Evolutionary conservation across 1,284 basidiomycete genomes (phyloP), one percentile per base, ranked within the genome.

Genomic region (Fomitopsis pinicola): DNA sequence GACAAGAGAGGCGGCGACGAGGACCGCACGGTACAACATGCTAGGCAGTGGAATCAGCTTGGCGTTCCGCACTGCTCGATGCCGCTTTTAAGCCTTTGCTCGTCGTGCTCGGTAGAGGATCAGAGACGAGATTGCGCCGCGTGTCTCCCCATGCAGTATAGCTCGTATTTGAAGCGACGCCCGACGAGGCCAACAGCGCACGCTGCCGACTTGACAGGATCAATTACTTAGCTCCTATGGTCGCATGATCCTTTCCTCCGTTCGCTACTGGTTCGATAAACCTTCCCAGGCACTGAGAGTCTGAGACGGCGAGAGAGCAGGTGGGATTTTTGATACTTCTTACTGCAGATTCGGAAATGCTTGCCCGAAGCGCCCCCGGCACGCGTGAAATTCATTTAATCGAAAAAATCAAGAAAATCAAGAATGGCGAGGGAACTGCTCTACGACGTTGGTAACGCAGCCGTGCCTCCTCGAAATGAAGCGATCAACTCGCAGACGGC

Each of bases 1-100:
- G 42, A 73, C 54, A 60, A 73, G 58, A 22, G 68, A 64, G 35
- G 65, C 63, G 54, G 71, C 63, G 40, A 67, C 45, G 42, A 67
- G 14, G 36, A 59, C 55, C 22, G 63, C 62, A 57, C 53, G 66
- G 60, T 59, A 61, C 42, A 66, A 66, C 70, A 72, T 72, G 64
- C 58, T 33, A 46, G 42, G 36, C 46, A 38, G 42, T 12, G 14
- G 48, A 50, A 15, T 46, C 42, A 36, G 42, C 30, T 45, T 5
- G 33, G 19, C 17, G 12, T 14, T 22, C 17, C 12, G 38, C 42
- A n/a, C 42, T 38, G 4, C 35, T 9, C 8, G 42, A 52, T 19
- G n/a, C 33, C 15, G 54, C 53, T 61, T 55, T 61, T 61, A 48
- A 61, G 7, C 4, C 30, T 14, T 38, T 44, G 55, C 40, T 26